These are phyloP conservation scores for Kwoniella shandongensis DNA, from an alignment of 768 basidiomycete species.

Conservation along the genomic window DNA sequence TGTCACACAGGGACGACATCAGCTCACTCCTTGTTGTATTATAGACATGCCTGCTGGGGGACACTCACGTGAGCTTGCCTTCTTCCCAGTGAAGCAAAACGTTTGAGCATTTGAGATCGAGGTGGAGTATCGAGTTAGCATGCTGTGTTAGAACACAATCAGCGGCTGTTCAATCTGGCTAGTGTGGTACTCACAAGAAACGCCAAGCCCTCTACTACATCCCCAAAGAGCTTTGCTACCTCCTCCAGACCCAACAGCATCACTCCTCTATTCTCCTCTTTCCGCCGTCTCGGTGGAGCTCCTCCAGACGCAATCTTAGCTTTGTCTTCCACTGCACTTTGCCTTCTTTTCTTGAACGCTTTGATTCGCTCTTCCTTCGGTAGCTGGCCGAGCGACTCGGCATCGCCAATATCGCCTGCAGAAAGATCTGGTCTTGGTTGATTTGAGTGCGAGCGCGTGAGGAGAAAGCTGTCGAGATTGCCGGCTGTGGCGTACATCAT, in stretches of 20 bases:
- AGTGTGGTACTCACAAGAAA: conserved; percentile 66
- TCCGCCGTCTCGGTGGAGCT: conserved; percentile 7
- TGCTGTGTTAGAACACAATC: conserved; percentile 35
- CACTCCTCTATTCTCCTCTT: conserved; percentile 59
- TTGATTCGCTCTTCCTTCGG: conserved; percentile 41
- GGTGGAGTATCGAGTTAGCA: conserved; percentile 69
- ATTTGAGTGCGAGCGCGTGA: conserved; percentile 40
- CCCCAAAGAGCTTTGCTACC: conserved; percentile 73
- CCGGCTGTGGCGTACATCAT: conserved; percentile 56
- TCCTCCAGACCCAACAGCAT: conserved; percentile 84
- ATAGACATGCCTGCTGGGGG: neutral
- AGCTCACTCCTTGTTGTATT: neutral
- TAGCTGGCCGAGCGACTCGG: conserved; percentile 30
- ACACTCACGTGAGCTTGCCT: conserved; percentile 69
- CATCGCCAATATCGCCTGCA: conserved; percentile 35
- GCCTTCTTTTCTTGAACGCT: conserved; percentile 42
- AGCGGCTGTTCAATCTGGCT: neutral
- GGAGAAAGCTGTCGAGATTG: conserved; percentile 52
- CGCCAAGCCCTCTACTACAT: conserved; percentile 79
- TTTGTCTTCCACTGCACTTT: conserved; percentile 18
- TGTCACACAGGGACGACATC: conserved; percentile 49
- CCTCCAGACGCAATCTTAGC: conserved; percentile 3
- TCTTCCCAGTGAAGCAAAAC: conserved; percentile 91
- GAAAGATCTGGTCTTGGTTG: conserved; percentile 28
- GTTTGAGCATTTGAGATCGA: conserved; percentile 92